phyloP scores from a whole-genome alignment of 2,329 filamentous ascomycete species.

The Talaromyces rugulosus region DNA sequence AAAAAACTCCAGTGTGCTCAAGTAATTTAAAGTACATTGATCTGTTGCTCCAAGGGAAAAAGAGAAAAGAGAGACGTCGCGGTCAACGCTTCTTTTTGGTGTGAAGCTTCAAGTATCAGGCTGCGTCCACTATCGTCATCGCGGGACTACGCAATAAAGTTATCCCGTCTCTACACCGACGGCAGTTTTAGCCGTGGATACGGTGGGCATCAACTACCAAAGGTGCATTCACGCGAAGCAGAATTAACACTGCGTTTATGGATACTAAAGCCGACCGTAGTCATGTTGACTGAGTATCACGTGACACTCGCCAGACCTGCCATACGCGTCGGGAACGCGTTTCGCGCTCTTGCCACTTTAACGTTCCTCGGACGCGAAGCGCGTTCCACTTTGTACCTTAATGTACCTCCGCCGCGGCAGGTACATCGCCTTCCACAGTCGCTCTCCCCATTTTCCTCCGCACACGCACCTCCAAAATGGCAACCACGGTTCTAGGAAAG shows the following conservation, averaged over 20 bases:
- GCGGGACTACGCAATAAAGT: background rate
- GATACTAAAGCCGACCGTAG: background rate
- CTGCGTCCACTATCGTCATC: background rate
- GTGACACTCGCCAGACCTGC: conserved; percentile 14
- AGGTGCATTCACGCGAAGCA: conserved; percentile 8
- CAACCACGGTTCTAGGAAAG: conserved; percentile 41
- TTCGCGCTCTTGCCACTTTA: conserved; percentile 18
- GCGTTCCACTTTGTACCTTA: conserved; percentile 15
- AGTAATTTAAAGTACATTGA: background rate
- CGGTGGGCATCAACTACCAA: background rate
- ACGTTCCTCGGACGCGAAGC: conserved; percentile 15
- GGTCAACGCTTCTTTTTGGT: background rate
- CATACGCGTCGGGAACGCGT: conserved; percentile 13
- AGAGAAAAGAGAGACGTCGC: background rate
- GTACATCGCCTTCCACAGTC: conserved; percentile 20
- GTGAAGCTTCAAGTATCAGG: background rate
- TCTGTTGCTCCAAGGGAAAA: background rate
- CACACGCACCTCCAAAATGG: conserved; percentile 27
- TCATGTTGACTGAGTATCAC: background rate
- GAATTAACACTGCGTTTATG: conserved; percentile 1
- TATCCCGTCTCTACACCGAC: background rate
- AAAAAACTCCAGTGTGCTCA: background rate
- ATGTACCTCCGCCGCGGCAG: conserved; percentile 14
- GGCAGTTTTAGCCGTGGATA: conserved; percentile 1
- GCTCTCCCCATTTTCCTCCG: conserved; percentile 22